A percentile compares a stretch with the other conserved stretches of the same genome.
Evolutionary conservation across 352 stramenopile species (phyloP).

Genomic region (Halophytophthora batemanensis): DNA sequence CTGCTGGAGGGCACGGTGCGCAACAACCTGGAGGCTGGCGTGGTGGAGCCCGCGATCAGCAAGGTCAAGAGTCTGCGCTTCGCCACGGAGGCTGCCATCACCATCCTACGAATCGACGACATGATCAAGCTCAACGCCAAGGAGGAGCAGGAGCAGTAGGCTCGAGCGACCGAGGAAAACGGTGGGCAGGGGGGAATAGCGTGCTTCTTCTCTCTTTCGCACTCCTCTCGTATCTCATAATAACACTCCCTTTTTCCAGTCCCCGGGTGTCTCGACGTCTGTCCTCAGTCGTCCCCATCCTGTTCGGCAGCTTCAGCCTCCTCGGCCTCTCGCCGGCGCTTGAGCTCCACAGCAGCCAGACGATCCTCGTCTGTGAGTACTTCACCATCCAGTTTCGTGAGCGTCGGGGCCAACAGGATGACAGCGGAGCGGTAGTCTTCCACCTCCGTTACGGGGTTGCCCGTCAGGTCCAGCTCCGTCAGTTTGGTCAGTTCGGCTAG

Average conservation of each 20-base stretch:
- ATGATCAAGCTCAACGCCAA: slow-evolving; percentile 96
- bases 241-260: slow-evolving; percentile 36
- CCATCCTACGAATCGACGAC: slow-evolving; percentile 99
- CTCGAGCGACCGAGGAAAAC: slow-evolving; percentile 15
- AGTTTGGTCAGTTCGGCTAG: slow-evolving; percentile 43
- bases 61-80: slow-evolving; percentile 99
- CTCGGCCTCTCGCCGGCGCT: slow-evolving; percentile 39
- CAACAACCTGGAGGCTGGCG: slow-evolving; percentile 95
- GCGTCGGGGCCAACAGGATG: slow-evolving; percentile 44
- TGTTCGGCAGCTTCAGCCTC: slow-evolving; percentile 22
- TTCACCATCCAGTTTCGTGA: slow-evolving; percentile 62
- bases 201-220: slow-evolving; percentile 13
- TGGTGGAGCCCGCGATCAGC: slow-evolving; percentile 99
- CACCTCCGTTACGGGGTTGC: slow-evolving; percentile 49
- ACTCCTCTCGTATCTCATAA: slow-evolving; percentile 29
- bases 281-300: slow-evolving; percentile 18
- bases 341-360: slow-evolving; percentile 53
- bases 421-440: slow-evolving; percentile 57
- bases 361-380: slow-evolving; percentile 59
- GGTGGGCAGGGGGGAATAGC: slow-evolving; percentile 29
- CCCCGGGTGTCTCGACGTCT: slow-evolving; percentile 5
- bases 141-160: slow-evolving; percentile 77
- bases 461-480: slow-evolving; percentile 40
- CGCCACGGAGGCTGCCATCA: slow-evolving; percentile 99
- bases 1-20: slow-evolving; percentile 93